Base-by-base conservation (phyloP, 768 basidiomycete genomes). In the Chalciporus pseudorubinellus region DNA sequence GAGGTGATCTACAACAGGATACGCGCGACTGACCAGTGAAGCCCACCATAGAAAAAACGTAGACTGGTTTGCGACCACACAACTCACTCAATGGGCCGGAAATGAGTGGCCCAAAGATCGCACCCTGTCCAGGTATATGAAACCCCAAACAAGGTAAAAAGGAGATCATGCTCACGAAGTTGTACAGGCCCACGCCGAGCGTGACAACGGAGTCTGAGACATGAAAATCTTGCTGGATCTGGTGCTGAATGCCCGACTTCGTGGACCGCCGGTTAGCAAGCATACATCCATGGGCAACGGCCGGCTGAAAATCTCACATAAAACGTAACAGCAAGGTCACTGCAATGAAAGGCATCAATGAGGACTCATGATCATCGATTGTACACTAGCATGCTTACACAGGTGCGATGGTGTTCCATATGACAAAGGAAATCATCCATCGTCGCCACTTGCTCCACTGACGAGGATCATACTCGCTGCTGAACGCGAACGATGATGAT, bases 341-440 rank as follows among this genome's bases (percentile, higher is more conserved):
- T 66, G 38, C n/a, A 16, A 13, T 1, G 19, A 45, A 14, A 29
- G 7, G 24, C 3, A 13, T 22, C 18, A 22, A 38, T 55, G 40
- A 47, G 46, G 45, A 21, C 9, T 16, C 31, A 6, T 8, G 1
- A 28, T 7, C 12, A 12, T 8, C 13, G 19, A 13, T 2, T 1
- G 46, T 9, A 21, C 20, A 41, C 11, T 6, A 21, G 21, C 41
- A 16, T 13, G 50, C 66, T 45, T n/a, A 66, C 66, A 67, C 56
- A 12, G 66, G 66, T 26, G 67, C 66, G 18, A 68, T 66, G 14
- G 53, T 50, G 29, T 66, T 60, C 64, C 61, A 68, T 39, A 67
- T 46, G 16, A 67, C 60, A 26, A 68, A 54, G n/a, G 50, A 44
- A 26, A 68, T 66, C 50, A 53, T 47, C 57, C 66, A 68, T 26